Evolutionary conservation across 129 eudicot species (phyloP).

Genomic region (Lonicera japonica): DNA sequence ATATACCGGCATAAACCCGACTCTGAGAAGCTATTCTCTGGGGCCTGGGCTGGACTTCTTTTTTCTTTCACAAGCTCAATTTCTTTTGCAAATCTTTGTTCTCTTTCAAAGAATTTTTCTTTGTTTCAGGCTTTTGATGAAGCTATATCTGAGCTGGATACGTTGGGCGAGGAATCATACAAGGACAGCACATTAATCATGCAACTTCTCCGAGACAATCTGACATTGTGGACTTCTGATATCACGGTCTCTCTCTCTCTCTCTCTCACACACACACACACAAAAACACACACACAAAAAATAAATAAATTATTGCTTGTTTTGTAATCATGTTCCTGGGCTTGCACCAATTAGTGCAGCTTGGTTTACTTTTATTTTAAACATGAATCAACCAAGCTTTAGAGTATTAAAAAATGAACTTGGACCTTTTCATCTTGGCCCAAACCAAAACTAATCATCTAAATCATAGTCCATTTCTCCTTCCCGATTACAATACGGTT

Average conservation of each 20-base stretch:
- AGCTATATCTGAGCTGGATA: constrained; percentile 80
- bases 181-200: constrained; percentile 87
- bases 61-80: not conserved
- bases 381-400: too few relatives aligned
- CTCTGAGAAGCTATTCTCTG: not conserved
- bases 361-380: too few relatives aligned
- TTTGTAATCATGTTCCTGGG: too few relatives aligned
- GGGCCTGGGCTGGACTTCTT: not conserved
- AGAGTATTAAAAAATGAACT: too few relatives aligned
- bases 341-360: too few relatives aligned
- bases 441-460: not conserved
- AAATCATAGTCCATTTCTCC: not conserved
- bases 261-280: not conserved
- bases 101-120: not conserved
- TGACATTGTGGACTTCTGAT: constrained; percentile 86
- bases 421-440: too few relatives aligned
- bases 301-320: too few relatives aligned
- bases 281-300: too few relatives aligned
- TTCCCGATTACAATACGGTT: not conserved
- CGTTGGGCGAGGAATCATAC: constrained; percentile 85
- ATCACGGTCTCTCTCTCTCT: constrained; percentile 36
- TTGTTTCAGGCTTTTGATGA: constrained; percentile 67
- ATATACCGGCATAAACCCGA: not conserved
- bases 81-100: not conserved
- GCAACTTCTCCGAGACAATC: constrained; percentile 80